Evolutionary conservation across 176 grass and related monocot species (phyloP).

Genomic region (Guadua angustifolia): DNA sequence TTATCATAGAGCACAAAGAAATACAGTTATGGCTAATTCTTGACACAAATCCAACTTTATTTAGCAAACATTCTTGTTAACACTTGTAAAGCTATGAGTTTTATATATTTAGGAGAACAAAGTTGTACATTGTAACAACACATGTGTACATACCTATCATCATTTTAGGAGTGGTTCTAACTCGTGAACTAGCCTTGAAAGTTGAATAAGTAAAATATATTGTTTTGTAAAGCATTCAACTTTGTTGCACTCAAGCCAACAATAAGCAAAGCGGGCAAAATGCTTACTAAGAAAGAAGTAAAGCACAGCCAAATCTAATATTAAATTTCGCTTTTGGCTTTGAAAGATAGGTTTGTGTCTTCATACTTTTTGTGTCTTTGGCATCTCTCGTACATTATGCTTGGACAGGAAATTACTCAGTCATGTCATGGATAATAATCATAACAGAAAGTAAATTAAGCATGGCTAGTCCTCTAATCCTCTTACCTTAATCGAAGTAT

Average conservation of each 20-base stretch:
- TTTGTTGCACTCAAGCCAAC: conserved; percentile 7
- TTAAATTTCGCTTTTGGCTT: background rate
- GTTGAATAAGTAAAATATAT: conserved; percentile 30
- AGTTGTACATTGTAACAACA: conserved; percentile 11
- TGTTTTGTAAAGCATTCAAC: conserved; percentile 19
- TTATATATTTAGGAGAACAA: conserved; percentile 24
- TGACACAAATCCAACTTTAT: background rate
- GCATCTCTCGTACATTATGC: background rate
- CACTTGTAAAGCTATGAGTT: conserved; percentile 3
- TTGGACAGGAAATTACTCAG: conserved; percentile 1
- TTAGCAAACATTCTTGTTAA: background rate
- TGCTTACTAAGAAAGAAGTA: background rate
- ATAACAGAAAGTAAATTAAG: background rate
- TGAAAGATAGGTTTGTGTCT: conserved; percentile 12
- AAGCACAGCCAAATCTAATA: background rate
- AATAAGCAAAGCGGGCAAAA: conserved; percentile 27
- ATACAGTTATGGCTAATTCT: conserved; percentile 10
- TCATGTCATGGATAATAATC: conserved; percentile 32
- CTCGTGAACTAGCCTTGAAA: background rate
- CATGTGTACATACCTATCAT: background rate
- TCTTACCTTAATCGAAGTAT: conserved; percentile 5
- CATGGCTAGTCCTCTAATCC: background rate
- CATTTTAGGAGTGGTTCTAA: background rate
- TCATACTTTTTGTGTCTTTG: background rate
- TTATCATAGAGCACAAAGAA: conserved; percentile 27